Evolutionary conservation across 2,329 filamentous ascomycete genomes (phyloP), one percentile per base, ranked within the genome.

Genomic region (Microcyclosporella mali): DNA sequence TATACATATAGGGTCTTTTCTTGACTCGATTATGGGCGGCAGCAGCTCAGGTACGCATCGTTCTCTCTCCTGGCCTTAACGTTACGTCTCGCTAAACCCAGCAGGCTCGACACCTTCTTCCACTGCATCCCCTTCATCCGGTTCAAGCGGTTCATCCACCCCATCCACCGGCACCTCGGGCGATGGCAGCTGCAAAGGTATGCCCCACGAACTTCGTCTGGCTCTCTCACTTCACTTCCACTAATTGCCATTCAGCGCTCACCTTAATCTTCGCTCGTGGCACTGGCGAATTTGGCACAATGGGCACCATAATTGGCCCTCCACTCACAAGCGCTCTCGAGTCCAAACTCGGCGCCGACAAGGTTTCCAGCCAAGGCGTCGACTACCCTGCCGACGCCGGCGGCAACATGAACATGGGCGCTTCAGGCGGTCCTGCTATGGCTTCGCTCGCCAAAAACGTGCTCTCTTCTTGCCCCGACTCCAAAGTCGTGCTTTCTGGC

Each of bases 231-330:
- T 29, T 34, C 15, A 33, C 9, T 8, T n/a, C 12, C 11, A 12
- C 14, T 19, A n/a, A 25, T 18, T 25, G 21, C 11, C 15, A 10
- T 14, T 17, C 67, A 41, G 57, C 64, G 17, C 67, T 75, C 47
- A 78, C 74, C 2, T 60, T 78, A 37, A 70, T 79, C 51, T 79
- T 75, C 49, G 75, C 75, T n/a, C 70, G 76, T n/a, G 76, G 76
- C 8, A 78, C 75, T 6, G 70, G 67, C 3, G 73, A 78, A 55
- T 29, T 48, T 0, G 74, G 73, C 29, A 78, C 75, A 47, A 70
- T 79, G 41, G 76, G 75, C 11, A 59, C 58, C 16, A 37, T 51
- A 32, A 40, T 49, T 18, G 49, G 49, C 12, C 52, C 54, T 29
- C 47, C 46, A 38, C 45, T 58, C 9, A 42, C 45, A 10, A 47